phyloP scores from a whole-genome alignment of 345 rosid genomes.

The Heritiera fomes region DNA sequence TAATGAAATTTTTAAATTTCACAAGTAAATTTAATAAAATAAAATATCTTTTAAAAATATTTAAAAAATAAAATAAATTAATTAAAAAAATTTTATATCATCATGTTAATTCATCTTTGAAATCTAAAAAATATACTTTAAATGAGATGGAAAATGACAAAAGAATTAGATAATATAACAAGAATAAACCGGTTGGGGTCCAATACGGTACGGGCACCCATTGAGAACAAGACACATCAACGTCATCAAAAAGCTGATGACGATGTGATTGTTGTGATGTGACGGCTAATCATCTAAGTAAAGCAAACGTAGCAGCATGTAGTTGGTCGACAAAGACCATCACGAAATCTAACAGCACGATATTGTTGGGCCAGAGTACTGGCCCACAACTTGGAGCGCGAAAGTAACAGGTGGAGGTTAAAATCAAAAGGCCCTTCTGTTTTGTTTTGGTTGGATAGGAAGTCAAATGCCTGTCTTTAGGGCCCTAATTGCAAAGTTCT shows the following conservation, averaged over 20 bases:
- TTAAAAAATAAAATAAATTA: no score
- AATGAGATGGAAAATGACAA: no score
- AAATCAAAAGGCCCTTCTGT: slow-evolving; percentile 4
- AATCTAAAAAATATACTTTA: no score
- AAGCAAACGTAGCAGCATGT: not conserved
- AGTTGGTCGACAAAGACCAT: not conserved
- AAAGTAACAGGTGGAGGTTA: not conserved
- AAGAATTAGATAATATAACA: no score
- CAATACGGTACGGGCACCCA: not conserved
- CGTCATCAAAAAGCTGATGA: not conserved
- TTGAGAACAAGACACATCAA: not conserved
- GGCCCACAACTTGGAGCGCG: not conserved
- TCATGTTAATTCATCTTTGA: no score
- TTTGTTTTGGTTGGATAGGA: not conserved
- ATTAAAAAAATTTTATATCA: no score
- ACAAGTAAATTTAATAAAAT: no score
- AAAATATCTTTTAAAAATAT: no score
- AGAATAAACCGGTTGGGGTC: not conserved
- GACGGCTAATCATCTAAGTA: not conserved
- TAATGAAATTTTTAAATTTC: no score
- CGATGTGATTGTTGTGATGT: not conserved
- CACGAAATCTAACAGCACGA: not conserved
- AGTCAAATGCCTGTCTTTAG: not conserved
- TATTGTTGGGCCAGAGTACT: not conserved
- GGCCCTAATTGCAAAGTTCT: not conserved